Percentiles rank a stretch among this genome's conserved stretches.
These are phyloP conservation scores for Borovskyia barvae DNA, from an alignment of 208 protist genomes.

Conservation along the genomic window DNA sequence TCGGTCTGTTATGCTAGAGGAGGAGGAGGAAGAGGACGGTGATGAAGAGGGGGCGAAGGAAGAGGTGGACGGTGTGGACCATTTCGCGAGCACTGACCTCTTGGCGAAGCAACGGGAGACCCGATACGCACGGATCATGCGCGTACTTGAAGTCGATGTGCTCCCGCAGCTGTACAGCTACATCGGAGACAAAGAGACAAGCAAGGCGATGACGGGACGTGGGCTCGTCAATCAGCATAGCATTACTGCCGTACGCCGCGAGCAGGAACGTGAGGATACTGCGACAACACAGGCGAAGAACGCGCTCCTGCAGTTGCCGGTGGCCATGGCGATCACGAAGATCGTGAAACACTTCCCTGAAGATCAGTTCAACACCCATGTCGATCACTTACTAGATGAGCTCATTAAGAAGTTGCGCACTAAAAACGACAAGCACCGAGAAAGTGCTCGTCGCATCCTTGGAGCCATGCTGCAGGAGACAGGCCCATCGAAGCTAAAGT, in stretches of 20 bases:
- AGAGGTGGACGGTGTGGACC: conserved; percentile 56
- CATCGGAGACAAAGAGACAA: conserved; percentile 46
- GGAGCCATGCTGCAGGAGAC: conserved; percentile 80
- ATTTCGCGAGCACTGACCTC: conserved; percentile 27
- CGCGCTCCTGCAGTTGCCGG: conserved; percentile 81
- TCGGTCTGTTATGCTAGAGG: neutral
- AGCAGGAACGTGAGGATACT: conserved; percentile 63
- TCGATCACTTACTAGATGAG: conserved; percentile 78
- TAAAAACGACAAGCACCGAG: conserved; percentile 86
- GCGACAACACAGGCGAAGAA: conserved; percentile 47
- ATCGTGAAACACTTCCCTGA: conserved; percentile 81
- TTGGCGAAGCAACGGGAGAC: conserved; percentile 43
- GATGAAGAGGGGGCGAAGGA: conserved; percentile 39
- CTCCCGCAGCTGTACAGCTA: conserved; percentile 86
- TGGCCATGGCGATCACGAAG: conserved; percentile 85
- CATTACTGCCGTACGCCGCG: conserved; percentile 54
- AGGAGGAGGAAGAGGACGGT: conserved; percentile 19
- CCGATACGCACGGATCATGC: conserved; percentile 57
- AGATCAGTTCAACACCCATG: conserved; percentile 70
- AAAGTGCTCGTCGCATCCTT: conserved; percentile 80
- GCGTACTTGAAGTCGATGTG: conserved; percentile 76
- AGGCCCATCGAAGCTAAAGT: conserved; percentile 76
- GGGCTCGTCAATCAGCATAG: conserved; percentile 58
- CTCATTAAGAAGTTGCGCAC: conserved; percentile 83
- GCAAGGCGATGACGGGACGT: conserved; percentile 22